Evolutionary conservation across 331 rosid genomes (phyloP).

Genomic region (Stylosanthes scabra): DNA sequence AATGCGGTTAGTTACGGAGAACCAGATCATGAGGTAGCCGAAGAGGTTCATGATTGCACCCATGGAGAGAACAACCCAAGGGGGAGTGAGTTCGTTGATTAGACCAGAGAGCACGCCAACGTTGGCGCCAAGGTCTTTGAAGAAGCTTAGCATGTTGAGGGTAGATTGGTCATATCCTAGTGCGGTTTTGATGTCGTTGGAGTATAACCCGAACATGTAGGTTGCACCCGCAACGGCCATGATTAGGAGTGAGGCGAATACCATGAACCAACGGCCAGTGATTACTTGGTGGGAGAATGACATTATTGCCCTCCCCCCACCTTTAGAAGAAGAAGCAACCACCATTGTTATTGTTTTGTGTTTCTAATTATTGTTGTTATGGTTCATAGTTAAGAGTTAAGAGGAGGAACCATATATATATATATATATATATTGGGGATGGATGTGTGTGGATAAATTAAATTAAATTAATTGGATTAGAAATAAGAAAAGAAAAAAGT

Average conservation of each 20-base stretch:
- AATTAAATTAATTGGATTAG: neutral
- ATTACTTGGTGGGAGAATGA: slow-evolving; percentile 45
- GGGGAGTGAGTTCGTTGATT: slow-evolving; percentile 63
- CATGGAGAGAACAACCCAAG: slow-evolving; percentile 69
- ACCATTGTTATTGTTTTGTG: slow-evolving; percentile 23
- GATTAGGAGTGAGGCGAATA: slow-evolving; percentile 67
- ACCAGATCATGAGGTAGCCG: slow-evolving; percentile 89
- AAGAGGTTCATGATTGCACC: slow-evolving; percentile 67
- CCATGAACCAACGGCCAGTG: slow-evolving; percentile 67
- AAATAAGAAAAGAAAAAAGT: neutral
- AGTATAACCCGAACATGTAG: slow-evolving; percentile 70
- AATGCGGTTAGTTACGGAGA: slow-evolving; percentile 52
- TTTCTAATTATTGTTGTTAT: neutral
- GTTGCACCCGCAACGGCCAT: slow-evolving; percentile 71
- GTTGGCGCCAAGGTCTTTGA: slow-evolving; percentile 78
- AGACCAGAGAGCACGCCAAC: slow-evolving; percentile 66
- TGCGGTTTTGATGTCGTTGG: slow-evolving; percentile 55
- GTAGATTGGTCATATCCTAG: slow-evolving; percentile 78
- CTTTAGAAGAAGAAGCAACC: slow-evolving; percentile 23
- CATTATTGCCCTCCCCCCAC: slow-evolving; percentile 30
- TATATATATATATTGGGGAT: too few relatives aligned
- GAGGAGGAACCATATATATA: neutral
- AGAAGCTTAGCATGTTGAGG: slow-evolving; percentile 73
- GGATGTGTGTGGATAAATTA: neutral
- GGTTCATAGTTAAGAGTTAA: neutral